Conservation (phyloP, 805 yeast genomes). For the Kuraishia cidri region DNA sequence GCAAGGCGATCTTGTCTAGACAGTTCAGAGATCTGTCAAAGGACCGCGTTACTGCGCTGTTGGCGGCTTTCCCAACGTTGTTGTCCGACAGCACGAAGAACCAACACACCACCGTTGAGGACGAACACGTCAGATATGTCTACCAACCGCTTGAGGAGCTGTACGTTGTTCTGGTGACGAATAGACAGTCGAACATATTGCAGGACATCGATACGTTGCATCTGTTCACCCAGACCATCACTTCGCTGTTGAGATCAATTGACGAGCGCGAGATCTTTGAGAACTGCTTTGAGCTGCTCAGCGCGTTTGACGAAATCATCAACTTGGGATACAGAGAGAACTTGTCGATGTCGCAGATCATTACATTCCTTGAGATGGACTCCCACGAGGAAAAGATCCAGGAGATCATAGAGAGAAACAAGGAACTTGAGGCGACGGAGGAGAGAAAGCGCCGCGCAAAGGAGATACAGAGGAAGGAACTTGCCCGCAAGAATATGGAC, state of each 20-base stretch:
- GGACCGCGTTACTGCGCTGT: slow-evolving; percentile 77
- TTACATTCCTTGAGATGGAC: slow-evolving; percentile 92
- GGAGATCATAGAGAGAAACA: slow-evolving; percentile 93
- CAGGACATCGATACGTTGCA: slow-evolving; percentile 93
- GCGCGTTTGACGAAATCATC: slow-evolving; percentile 92
- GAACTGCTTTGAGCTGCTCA: slow-evolving; percentile 79
- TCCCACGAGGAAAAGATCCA: slow-evolving; percentile 98
- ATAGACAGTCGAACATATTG: slow-evolving; percentile 81
- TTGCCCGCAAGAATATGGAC: slow-evolving; percentile 54
- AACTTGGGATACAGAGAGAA: slow-evolving; percentile 87
- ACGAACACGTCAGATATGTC: slow-evolving; percentile 83
- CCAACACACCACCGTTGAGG: slow-evolving; percentile 93
- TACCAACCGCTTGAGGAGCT: slow-evolving; percentile 95
- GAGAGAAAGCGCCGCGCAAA: slow-evolving; percentile 94
- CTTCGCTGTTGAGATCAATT: slow-evolving; percentile 57
- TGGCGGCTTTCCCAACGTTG: slow-evolving; percentile 79
- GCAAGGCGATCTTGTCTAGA: slow-evolving; percentile 86
- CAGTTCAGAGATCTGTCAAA: slow-evolving; percentile 81
- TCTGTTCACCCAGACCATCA: slow-evolving; percentile 73
- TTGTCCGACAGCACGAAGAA: slow-evolving; percentile 55
- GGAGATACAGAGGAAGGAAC: slow-evolving; percentile 75
- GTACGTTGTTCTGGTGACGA: slow-evolving; percentile 85
- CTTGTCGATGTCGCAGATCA: slow-evolving; percentile 71
- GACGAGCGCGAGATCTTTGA: slow-evolving; percentile 80
- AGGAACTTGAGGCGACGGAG: slow-evolving; percentile 94